Base-by-base conservation (phyloP, 495 filamentous ascomycete genomes). In the Choiromyces venosus region DNA sequence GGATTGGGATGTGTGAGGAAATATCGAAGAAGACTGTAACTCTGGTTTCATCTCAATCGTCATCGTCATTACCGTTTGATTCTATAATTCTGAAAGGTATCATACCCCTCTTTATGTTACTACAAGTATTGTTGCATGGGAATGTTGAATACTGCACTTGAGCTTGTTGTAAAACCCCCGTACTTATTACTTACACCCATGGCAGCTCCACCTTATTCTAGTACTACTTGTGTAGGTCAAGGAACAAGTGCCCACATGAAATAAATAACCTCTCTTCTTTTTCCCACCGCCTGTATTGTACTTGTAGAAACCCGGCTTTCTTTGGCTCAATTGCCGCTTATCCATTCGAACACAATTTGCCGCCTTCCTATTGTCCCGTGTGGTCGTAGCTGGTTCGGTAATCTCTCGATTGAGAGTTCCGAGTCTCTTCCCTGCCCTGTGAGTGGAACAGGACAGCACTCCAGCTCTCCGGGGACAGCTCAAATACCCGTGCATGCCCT, bases 371-470 rank as follows among this genome's bases (percentile, higher is more conserved):
- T 61, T 61, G 52, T 61, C 25, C 61, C 56, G 67, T 71, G 69
- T 75, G 65, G 52, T 66, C 36, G 40, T 68, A 65, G 74, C 75
- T 77, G 74, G 74, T 77, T 77, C 75, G 75, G 75, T 39, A 77
- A 77, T 73, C 74, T 73, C 65, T 77, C 75, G 75, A 77, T 77
- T 77, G 40, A 56, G 25, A 61, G 52, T 69, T 73, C 74, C 74
- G 52, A 71, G 10, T 77, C 71, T 71, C 37, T 73, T 67, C 75
- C 70, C 65, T 72, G 52, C 12, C 52, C 25, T 61, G 29, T 61
- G 52, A 61, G 52, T 61, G 52, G 52, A 61, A 33, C 52, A 61
- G 52, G 52, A 61, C 52, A 61, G 52, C 52, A 61, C 25, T 61
- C 25, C 33, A 33, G 52, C 66, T 71, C 61, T 72, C 65, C 36